Evolutionary conservation across 805 yeast genomes (phyloP).

Genomic region (Scheffersomyces spartinae): DNA sequence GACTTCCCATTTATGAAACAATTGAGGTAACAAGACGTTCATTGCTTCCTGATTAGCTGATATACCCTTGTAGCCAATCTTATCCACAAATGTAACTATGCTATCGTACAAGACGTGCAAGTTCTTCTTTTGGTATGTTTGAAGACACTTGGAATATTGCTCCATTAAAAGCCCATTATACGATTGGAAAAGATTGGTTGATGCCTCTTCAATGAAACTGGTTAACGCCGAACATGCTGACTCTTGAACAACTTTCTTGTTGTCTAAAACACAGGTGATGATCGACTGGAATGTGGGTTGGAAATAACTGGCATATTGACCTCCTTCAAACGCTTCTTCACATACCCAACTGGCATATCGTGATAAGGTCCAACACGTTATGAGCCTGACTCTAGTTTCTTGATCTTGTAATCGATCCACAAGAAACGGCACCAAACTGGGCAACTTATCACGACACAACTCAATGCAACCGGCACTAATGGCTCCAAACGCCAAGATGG

Average conservation of each 20-base stretch:
- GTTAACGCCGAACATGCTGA: conserved; percentile 86
- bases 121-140: conserved; percentile 70
- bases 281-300: conserved; percentile 71
- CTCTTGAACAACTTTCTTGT: conserved; percentile 88
- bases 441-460: conserved; percentile 57
- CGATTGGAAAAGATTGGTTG: conserved; percentile 46
- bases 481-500: conserved; percentile 92
- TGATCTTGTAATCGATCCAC: conserved; percentile 66
- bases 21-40: conserved; percentile 62
- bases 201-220: conserved; percentile 69
- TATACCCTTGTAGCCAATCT: conserved; percentile 45
- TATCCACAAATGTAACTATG: conserved; percentile 78
- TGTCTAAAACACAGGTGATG: conserved; percentile 65
- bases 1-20: conserved; percentile 69
- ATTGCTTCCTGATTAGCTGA: conserved; percentile 47
- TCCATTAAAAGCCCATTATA: conserved; percentile 55
- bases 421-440: conserved; percentile 72
- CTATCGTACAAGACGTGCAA: conserved; percentile 79
- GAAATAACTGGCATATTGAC: conserved; percentile 55
- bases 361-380: conserved; percentile 91
- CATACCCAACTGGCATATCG: conserved; percentile 79
- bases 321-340: conserved; percentile 49
- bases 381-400: conserved; percentile 82
- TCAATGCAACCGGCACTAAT: conserved; percentile 82
- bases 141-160: conserved; percentile 66